Conservation (phyloP, 140 eudicot genomes). For the Bidens hawaiensis region DNA sequence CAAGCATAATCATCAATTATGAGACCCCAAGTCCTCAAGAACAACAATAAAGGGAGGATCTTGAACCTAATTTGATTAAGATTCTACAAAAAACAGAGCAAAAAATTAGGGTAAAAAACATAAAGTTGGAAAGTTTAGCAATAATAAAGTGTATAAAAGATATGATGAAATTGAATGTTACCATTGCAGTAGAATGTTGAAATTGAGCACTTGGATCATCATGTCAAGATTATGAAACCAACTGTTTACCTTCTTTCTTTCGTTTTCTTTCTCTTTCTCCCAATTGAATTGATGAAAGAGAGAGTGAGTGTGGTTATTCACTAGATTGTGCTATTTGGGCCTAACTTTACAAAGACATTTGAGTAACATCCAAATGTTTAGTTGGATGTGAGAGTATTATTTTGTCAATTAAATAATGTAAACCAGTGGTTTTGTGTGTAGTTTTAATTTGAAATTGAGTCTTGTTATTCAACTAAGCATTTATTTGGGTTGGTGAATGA, state of each 20-base stretch:
- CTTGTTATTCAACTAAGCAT: not conserved
- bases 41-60: conserved; percentile 9
- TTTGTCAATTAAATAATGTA: not conserved
- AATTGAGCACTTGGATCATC: conserved; percentile 21
- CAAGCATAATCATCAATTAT: conserved; percentile 40
- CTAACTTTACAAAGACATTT: not conserved
- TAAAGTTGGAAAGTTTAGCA: conserved; percentile 15
- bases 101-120: conserved; percentile 5
- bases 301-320: not conserved
- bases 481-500: not conserved
- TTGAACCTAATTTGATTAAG: conserved; percentile 6
- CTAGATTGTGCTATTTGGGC: not conserved
- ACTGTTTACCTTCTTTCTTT: conserved; percentile 36
- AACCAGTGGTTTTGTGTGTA: not conserved
- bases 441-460: not conserved
- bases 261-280: too few species aligned
- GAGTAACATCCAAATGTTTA: not conserved
- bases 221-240: conserved; percentile 38
- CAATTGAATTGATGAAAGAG: not conserved
- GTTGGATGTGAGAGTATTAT: not conserved
- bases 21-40: conserved; percentile 22
- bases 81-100: conserved; percentile 2
- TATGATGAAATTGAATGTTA: not conserved
- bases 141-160: conserved; percentile 3
- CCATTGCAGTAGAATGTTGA: conserved; percentile 23